Evolutionary conservation across 106 monocot species (phyloP).

Genomic region (Dendrobium chrysotoxum): DNA sequence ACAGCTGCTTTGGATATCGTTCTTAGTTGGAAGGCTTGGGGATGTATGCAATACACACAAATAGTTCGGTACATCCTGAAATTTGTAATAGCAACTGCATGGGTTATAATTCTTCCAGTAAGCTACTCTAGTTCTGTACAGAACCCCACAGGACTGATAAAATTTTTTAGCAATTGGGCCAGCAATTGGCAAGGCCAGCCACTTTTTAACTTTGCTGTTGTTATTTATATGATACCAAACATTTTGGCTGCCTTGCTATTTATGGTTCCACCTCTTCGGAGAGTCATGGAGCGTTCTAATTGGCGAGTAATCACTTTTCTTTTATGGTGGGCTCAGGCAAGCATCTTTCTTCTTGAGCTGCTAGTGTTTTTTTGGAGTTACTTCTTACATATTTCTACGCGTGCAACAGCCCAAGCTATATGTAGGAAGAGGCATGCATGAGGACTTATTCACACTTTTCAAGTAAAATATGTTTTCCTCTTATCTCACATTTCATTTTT

Average conservation of each 20-base stretch:
- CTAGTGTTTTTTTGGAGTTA: background rate
- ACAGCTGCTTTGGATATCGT: constrained; percentile 81
- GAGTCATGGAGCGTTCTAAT: constrained; percentile 71
- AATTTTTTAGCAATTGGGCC: constrained; percentile 77
- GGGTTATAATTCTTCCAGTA: constrained; percentile 77
- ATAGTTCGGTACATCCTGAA: constrained; percentile 80
- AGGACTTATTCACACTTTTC: constrained; percentile 70
- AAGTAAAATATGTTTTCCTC: constrained; percentile 39
- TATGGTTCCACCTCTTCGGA: constrained; percentile 62
- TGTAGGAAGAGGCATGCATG: constrained; percentile 98
- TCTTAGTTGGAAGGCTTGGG: constrained; percentile 97
- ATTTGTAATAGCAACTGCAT: constrained; percentile 71
- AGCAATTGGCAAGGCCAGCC: constrained; percentile 65
- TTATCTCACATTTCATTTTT: background rate
- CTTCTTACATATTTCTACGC: background rate
- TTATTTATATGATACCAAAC: constrained; percentile 85
- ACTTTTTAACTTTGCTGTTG: constrained; percentile 75
- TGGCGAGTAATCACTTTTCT: constrained; percentile 45
- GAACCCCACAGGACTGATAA: constrained; percentile 81
- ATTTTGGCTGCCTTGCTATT: constrained; percentile 80
- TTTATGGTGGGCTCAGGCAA: constrained; percentile 97
- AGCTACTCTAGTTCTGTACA: constrained; percentile 76
- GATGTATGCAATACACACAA: constrained; percentile 75
- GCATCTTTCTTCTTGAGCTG: background rate
- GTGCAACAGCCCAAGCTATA: constrained; percentile 70